Evolutionary conservation across 306 rosid genomes (phyloP).

Genomic region (Arachis hypogaea): DNA sequence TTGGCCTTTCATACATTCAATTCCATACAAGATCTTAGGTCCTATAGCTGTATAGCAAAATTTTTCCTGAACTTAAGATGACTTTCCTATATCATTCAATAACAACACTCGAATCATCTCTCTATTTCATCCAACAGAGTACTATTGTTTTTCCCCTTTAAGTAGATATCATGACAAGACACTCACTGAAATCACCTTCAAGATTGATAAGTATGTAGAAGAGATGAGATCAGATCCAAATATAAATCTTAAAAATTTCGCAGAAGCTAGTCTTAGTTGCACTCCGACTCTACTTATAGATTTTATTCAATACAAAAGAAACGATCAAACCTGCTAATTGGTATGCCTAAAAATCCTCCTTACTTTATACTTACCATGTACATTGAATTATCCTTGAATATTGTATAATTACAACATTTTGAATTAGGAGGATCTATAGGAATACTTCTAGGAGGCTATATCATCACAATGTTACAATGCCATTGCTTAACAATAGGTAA

Average conservation of each 20-base stretch:
- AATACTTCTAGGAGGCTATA: too few species aligned
- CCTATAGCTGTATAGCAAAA: background rate
- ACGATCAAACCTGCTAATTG: too few species aligned
- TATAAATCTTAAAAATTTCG: constrained; percentile 5
- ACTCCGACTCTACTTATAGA: constrained; percentile 3
- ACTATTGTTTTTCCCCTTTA: background rate
- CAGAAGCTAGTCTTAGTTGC: constrained; percentile 4
- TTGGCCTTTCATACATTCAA: too few species aligned
- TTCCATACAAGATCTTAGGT: background rate
- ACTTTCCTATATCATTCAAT: background rate
- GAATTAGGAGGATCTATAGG: too few species aligned
- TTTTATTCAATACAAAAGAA: constrained; percentile 1
- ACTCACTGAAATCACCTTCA: background rate
- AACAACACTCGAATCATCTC: background rate
- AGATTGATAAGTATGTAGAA: background rate
- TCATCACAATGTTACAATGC: background rate
- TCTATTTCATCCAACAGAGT: background rate
- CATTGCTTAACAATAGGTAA: constrained; percentile 20
- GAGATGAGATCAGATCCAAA: background rate
- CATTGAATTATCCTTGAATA: too few species aligned
- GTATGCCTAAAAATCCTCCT: too few species aligned
- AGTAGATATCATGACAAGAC: background rate
- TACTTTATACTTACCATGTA: too few species aligned
- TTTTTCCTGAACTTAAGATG: background rate
- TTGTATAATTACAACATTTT: too few species aligned